Conservation (phyloP, 768 basidiomycete genomes). For the Coprinopsis strossmayeri region DNA sequence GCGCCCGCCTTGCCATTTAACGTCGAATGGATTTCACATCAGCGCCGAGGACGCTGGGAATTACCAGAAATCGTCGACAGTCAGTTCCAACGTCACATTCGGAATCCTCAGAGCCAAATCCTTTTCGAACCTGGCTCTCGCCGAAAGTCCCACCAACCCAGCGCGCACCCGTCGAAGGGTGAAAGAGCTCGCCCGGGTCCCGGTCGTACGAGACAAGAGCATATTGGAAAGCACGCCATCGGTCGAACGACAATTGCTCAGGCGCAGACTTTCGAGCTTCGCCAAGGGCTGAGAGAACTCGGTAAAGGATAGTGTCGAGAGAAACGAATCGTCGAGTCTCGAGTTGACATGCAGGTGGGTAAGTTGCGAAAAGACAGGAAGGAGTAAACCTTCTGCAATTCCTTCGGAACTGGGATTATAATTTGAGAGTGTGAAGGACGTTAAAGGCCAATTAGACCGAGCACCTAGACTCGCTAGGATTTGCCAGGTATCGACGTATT, state of each 20-base stretch:
- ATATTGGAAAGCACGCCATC: not conserved
- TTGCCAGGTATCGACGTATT: not conserved
- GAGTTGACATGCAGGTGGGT: not conserved
- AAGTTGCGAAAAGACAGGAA: not conserved
- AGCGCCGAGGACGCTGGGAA: too few species aligned
- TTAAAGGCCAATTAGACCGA: not conserved
- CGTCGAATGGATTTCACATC: too few species aligned
- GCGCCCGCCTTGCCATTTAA: too few species aligned
- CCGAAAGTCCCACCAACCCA: too few species aligned
- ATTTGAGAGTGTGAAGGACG: not conserved
- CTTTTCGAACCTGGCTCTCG: too few species aligned
- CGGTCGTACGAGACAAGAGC: not conserved
- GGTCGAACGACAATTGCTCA: not conserved
- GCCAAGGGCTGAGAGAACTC: not conserved
- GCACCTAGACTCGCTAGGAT: not conserved
- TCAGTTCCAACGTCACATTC: too few species aligned
- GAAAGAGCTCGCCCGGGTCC: too few species aligned
- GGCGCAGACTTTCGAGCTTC: not conserved
- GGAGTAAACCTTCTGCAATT: not conserved
- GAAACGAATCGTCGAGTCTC: not conserved
- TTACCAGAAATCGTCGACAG: too few species aligned
- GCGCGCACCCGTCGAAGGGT: too few species aligned
- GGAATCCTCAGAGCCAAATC: too few species aligned
- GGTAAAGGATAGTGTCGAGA: not conserved
- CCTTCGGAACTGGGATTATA: not conserved